Evolutionary conservation across 441 rosid genomes (phyloP).

Genomic region (Hura crepitans): DNA sequence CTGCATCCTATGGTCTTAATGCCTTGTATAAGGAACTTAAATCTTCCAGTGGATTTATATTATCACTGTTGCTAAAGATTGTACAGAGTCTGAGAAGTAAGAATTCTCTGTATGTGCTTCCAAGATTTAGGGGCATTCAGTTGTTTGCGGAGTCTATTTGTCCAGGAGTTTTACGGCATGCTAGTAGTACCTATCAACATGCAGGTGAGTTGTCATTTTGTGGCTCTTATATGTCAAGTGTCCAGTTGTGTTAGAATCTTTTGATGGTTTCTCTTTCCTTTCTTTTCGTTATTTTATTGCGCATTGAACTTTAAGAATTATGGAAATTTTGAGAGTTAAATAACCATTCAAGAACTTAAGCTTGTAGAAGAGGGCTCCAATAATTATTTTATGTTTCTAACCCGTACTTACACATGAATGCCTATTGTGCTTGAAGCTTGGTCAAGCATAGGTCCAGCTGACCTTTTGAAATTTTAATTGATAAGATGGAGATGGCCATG

Average conservation of each 20-base stretch:
- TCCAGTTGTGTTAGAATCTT: slow-evolving; percentile 5
- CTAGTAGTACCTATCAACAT: slow-evolving; percentile 29
- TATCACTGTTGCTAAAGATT: slow-evolving; percentile 66
- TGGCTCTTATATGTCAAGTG: background rate
- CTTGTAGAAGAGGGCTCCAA: no score
- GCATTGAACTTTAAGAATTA: background rate
- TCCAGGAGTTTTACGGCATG: slow-evolving; percentile 47
- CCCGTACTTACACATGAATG: no score
- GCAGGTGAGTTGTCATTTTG: slow-evolving; percentile 44
- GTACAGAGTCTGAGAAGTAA: slow-evolving; percentile 55
- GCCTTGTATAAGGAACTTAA: slow-evolving; percentile 65
- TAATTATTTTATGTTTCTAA: no score
- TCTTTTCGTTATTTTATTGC: background rate
- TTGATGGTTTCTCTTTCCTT: background rate
- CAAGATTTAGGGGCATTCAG: slow-evolving; percentile 78
- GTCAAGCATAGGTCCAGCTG: no score
- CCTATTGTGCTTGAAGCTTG: no score
- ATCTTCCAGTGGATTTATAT: slow-evolving; percentile 64
- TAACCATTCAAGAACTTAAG: no score
- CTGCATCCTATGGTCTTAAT: slow-evolving; percentile 46
- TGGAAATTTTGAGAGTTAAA: no score
- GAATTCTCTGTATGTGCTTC: slow-evolving; percentile 67
- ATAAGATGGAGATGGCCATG: no score
- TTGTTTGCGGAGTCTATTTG: slow-evolving; percentile 77
- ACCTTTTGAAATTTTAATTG: no score